Evolutionary conservation across 129 eudicot genomes (phyloP).

Genomic region (Arctium minus): DNA sequence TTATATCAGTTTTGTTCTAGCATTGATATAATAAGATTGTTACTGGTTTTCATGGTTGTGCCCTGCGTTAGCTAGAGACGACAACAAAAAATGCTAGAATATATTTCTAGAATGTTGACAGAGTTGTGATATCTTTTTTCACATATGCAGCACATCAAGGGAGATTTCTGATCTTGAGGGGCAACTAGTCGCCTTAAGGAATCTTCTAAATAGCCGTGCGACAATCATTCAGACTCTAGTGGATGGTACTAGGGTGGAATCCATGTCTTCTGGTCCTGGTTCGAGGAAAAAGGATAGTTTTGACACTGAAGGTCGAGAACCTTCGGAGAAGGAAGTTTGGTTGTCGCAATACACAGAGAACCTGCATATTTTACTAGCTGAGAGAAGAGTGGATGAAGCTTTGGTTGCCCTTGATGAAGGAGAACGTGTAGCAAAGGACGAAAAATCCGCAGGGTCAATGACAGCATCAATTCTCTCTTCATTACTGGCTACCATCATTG

Average conservation of each 20-base stretch:
- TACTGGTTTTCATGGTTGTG: background rate
- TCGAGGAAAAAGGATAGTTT: conserved; percentile 30
- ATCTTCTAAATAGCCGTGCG: conserved; percentile 64
- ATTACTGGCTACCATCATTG: conserved; percentile 49
- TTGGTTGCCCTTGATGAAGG: conserved; percentile 70
- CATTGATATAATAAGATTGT: background rate
- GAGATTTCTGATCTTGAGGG: conserved; percentile 97
- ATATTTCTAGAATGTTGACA: background rate
- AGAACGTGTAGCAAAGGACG: conserved; percentile 52
- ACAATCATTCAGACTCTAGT: conserved; percentile 63
- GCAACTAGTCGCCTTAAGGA: conserved; percentile 73
- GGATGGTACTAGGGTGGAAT: conserved; percentile 63
- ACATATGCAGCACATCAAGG: conserved; percentile 64
- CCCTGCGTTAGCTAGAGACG: background rate
- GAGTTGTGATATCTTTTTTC: conserved; percentile 2
- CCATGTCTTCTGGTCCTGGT: conserved; percentile 42
- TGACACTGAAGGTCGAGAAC: conserved; percentile 43
- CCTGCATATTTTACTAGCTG: conserved; percentile 73
- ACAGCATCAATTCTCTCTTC: conserved; percentile 32
- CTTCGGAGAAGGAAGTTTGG: conserved; percentile 65
- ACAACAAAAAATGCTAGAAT: background rate
- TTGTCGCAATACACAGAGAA: conserved; percentile 56
- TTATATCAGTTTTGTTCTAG: background rate
- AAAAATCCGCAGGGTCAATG: conserved; percentile 22
- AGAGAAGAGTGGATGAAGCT: conserved; percentile 78